Evolutionary conservation across 2,329 filamentous ascomycete species (phyloP).

Genomic region (Aspergillus tubingensis): DNA sequence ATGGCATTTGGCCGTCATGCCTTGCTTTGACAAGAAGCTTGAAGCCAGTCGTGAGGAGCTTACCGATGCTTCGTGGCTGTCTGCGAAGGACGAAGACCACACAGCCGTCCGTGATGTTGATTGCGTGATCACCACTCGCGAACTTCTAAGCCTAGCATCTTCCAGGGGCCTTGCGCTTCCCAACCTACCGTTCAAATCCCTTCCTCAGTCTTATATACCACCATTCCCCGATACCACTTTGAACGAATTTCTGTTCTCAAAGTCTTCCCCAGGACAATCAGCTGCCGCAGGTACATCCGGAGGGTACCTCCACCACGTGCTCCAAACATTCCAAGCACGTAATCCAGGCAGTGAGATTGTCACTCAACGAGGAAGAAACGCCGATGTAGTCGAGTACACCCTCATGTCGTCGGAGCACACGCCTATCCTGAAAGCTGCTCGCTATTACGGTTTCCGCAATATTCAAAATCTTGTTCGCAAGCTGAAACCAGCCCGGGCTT

Average conservation of each 20-base stretch:
- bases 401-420: conserved; percentile 61
- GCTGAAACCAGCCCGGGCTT: conserved; percentile 76
- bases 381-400: conserved; percentile 84
- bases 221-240: conserved; percentile 74
- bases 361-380: conserved; percentile 76
- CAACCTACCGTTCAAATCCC: conserved; percentile 61
- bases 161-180: conserved; percentile 78
- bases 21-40: conserved; percentile 98
- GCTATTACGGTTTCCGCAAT: conserved; percentile 97
- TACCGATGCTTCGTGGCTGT: conserved; percentile 72
- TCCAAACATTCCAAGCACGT: conserved; percentile 70
- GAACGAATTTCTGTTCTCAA: conserved; percentile 72
- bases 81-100: conserved; percentile 36
- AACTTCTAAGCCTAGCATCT: conserved; percentile 85
- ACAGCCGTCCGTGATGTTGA: conserved; percentile 79
- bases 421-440: conserved; percentile 73
- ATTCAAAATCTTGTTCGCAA: conserved; percentile 97
- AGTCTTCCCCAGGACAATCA: conserved; percentile 44
- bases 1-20: conserved; percentile 96
- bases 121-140: conserved; percentile 95
- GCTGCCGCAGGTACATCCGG: conserved; percentile 75
- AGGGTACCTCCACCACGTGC: conserved; percentile 82
- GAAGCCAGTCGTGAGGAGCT: conserved; percentile 93
- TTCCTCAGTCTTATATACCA: conserved; percentile 49
- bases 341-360: conserved; percentile 73